phyloP scores from a whole-genome alignment of 176 grass and related monocot species.

The Zizania latifolia region DNA sequence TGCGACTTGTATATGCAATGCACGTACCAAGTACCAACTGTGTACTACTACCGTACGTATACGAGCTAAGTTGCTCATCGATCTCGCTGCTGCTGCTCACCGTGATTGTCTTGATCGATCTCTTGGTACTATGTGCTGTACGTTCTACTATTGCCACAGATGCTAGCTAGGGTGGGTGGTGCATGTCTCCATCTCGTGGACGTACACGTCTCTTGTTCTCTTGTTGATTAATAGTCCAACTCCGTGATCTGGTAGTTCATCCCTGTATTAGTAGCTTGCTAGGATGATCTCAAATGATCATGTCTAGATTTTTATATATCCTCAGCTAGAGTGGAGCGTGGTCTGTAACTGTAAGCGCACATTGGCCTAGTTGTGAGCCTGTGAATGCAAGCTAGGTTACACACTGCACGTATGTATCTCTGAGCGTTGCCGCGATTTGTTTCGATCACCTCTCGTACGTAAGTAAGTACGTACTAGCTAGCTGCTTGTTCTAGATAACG shows the following conservation, averaged over 20 bases:
- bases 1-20: too few relatives aligned
- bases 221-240: neutral
- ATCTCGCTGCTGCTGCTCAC: conserved; percentile 2
- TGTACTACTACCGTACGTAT: neutral
- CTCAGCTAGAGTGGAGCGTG: neutral
- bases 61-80: neutral
- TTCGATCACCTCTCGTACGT: neutral
- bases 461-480: too few relatives aligned
- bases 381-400: neutral
- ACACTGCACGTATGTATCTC: neutral
- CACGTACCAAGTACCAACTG: too few relatives aligned
- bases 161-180: neutral
- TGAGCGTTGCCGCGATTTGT: neutral
- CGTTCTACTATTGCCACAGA: neutral
- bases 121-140: neutral
- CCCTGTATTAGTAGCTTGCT: too few relatives aligned
- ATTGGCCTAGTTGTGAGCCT: neutral
- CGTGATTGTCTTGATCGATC: neutral
- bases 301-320: too few relatives aligned
- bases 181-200: neutral
- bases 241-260: neutral
- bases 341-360: neutral
- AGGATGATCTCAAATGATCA: too few relatives aligned
- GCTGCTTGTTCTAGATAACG: too few relatives aligned
- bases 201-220: neutral